Conservation (phyloP, 192 early-diverging fungal species). For the Dissophora globulifera region DNA sequence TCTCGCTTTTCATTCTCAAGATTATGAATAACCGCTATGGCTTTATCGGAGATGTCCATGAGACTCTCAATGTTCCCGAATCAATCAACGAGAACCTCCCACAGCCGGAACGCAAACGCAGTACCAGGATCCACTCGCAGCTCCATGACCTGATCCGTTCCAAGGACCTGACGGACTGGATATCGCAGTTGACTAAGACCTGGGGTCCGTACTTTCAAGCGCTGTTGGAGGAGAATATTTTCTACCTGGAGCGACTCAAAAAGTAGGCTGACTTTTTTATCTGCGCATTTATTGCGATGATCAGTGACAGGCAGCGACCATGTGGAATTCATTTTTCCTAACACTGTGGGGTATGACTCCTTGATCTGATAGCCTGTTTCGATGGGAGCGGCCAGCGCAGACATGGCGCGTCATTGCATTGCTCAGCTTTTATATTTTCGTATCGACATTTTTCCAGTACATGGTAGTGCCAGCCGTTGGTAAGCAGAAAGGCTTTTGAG, state of each 20-base stretch:
- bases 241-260: conserved; percentile 42
- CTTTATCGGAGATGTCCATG: conserved; percentile 21
- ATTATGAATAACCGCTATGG: conserved; percentile 44
- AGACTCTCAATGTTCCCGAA: conserved; percentile 16
- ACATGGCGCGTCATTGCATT: conserved; percentile 46
- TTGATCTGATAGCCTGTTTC: conserved; percentile 17
- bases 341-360: neutral
- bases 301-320: too few relatives aligned
- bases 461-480: conserved; percentile 34
- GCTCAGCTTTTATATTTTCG: conserved; percentile 35
- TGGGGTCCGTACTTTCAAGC: conserved; percentile 49
- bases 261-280: conserved; percentile 19
- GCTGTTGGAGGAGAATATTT: conserved; percentile 34
- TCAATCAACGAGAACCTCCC: neutral
- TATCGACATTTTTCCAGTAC: conserved; percentile 22
- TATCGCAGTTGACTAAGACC: conserved; percentile 43
- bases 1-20: conserved; percentile 28
- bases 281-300: too few relatives aligned
- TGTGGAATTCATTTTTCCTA: too few relatives aligned
- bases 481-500: neutral
- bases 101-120: conserved; percentile 5
- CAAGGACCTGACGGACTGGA: conserved; percentile 50
- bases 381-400: conserved; percentile 41
- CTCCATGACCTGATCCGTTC: conserved; percentile 40
- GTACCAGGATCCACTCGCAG: conserved; percentile 34